A percentile compares a stretch with the other conserved stretches of the same genome.
Evolutionary conservation across 257 asterid genomes (phyloP).

Genomic region (Rhazya stricta): DNA sequence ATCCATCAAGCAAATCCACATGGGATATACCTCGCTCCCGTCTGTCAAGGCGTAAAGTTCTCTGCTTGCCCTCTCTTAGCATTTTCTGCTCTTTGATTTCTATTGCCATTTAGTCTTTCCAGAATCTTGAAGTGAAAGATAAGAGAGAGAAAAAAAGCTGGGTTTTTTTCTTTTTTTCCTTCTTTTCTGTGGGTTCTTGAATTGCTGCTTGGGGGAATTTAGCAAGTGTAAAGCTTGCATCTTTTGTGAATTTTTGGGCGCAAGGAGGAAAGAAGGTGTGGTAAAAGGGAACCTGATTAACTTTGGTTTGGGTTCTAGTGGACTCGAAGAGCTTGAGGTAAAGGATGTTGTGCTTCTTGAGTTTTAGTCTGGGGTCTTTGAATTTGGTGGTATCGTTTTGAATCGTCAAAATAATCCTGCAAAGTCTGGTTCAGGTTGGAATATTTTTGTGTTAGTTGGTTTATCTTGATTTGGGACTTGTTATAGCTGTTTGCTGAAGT

Average conservation of each 20-base stretch:
- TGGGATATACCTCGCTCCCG: background rate
- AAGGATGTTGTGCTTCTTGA: conserved; percentile 3
- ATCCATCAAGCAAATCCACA: conserved; percentile 4
- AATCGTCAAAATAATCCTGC: background rate
- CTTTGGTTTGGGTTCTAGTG: conserved; percentile 1
- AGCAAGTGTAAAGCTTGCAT: background rate
- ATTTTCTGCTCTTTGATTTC: background rate
- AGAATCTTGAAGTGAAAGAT: background rate
- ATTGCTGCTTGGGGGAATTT: conserved; percentile 6
- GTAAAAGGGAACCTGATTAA: background rate
- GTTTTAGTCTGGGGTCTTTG: background rate
- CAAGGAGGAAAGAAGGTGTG: background rate
- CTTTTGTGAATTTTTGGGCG: background rate
- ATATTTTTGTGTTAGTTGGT: too few relatives aligned
- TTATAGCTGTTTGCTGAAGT: background rate
- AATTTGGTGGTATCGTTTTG: background rate
- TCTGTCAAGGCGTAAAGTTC: conserved; percentile 20
- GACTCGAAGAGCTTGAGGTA: background rate
- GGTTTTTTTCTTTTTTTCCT: background rate
- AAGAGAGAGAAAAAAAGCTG: too few relatives aligned
- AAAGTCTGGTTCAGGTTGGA: background rate
- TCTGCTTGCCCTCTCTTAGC: background rate
- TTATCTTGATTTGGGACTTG: background rate
- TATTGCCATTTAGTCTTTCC: background rate
- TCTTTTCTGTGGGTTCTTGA: background rate